These are phyloP conservation scores for Trifolium pratense DNA, from an alignment of 306 rosid genomes.

Conservation along the genomic window DNA sequence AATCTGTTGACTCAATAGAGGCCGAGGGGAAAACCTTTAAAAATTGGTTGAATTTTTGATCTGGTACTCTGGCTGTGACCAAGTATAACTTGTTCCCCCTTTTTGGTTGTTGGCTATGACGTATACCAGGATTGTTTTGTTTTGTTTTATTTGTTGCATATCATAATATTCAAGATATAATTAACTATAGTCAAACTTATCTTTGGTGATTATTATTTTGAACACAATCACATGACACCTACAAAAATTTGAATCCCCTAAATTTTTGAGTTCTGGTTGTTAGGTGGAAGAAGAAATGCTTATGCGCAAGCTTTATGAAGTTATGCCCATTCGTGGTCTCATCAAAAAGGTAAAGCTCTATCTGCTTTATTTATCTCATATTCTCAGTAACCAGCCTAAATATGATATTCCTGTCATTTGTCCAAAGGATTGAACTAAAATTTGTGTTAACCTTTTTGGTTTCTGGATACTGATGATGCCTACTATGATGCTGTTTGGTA, in stretches of 20 bases:
- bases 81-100: too few relatives aligned
- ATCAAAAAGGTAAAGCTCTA: conserved; percentile 31
- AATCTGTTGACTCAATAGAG: background rate
- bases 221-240: background rate
- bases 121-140: background rate
- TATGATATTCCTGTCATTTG: background rate
- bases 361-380: background rate
- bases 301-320: conserved; percentile 47
- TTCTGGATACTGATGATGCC: background rate
- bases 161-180: background rate
- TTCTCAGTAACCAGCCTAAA: background rate
- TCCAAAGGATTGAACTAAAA: conserved; percentile 2
- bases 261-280: conserved; percentile 13
- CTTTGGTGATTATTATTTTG: background rate
- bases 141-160: background rate
- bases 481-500: background rate
- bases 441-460: background rate
- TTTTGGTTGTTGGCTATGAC: too few relatives aligned
- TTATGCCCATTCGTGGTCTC: conserved; percentile 35
- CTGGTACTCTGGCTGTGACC: too few relatives aligned
- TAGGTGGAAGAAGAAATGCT: conserved; percentile 53
- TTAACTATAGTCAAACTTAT: background rate
- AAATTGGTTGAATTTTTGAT: background rate
- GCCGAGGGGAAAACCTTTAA: background rate
- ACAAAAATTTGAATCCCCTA: conserved; percentile 23